Evolutionary conservation across 345 rosid genomes (phyloP).

Genomic region (Dimocarpus longan): DNA sequence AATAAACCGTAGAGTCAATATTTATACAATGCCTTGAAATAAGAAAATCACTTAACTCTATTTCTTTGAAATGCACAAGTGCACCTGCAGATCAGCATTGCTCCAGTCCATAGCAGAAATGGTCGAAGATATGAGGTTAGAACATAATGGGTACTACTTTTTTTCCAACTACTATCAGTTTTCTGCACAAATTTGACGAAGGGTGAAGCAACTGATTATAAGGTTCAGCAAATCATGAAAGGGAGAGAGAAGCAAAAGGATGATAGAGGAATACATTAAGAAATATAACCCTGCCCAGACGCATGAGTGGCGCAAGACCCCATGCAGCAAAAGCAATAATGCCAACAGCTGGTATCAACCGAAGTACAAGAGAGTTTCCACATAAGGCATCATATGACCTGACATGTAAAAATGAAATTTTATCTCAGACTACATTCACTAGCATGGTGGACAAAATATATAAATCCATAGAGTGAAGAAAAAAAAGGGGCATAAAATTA

Average conservation of each 20-base stretch:
- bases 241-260: constrained; percentile 16
- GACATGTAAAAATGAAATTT: constrained; percentile 25
- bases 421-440: background rate
- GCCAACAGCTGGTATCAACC: constrained; percentile 70
- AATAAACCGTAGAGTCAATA: constrained; percentile 29
- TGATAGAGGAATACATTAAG: constrained; percentile 45
- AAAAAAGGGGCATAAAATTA: background rate
- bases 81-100: constrained; percentile 83
- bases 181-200: constrained; percentile 42
- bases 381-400: constrained; percentile 62
- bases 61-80: constrained; percentile 6
- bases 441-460: background rate
- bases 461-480: constrained; percentile 1
- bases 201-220: constrained; percentile 14
- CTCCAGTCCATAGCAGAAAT: constrained; percentile 85
- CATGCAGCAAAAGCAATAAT: constrained; percentile 77
- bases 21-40: constrained; percentile 2
- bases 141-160: constrained; percentile 53
- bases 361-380: constrained; percentile 54
- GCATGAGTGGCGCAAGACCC: constrained; percentile 80
- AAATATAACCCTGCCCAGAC: constrained; percentile 50
- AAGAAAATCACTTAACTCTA: constrained; percentile 4
- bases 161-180: constrained; percentile 67
- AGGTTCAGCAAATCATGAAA: constrained; percentile 18
- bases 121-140: constrained; percentile 80